These are phyloP conservation scores for Thozetella sp. DNA, from an alignment of 495 filamentous ascomycete genomes.

Conservation along the genomic window DNA sequence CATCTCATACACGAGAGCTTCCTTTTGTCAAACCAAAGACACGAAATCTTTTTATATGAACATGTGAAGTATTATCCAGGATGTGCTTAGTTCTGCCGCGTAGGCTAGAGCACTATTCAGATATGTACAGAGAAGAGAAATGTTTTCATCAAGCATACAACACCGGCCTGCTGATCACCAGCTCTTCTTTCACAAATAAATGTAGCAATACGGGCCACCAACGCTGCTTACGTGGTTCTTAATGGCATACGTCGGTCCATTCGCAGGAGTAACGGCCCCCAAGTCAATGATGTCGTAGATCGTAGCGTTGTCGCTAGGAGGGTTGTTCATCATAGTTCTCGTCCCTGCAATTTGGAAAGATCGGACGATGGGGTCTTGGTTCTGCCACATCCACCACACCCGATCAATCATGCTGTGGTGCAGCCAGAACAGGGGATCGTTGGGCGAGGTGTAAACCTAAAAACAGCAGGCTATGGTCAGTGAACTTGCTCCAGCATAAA, in stretches of 20 bases:
- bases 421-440: neutral
- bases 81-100: too few species aligned
- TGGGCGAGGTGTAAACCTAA: slow-evolving; percentile 2
- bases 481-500: too few species aligned
- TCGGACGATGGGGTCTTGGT: slow-evolving; percentile 3
- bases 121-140: too few species aligned
- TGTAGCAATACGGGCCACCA: slow-evolving; percentile 14
- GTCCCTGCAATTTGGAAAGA: slow-evolving; percentile 6
- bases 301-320: slow-evolving; percentile 11
- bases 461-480: too few species aligned
- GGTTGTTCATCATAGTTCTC: slow-evolving; percentile 10
- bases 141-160: too few species aligned
- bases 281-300: slow-evolving; percentile 13
- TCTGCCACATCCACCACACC: slow-evolving; percentile 1
- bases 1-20: too few species aligned
- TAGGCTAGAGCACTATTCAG: too few species aligned
- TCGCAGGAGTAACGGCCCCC: slow-evolving; percentile 3
- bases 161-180: too few species aligned
- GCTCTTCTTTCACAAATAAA: slow-evolving; percentile 13
- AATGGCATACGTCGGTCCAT: neutral
- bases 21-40: too few species aligned
- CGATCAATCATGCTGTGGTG: neutral
- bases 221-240: slow-evolving; percentile 2
- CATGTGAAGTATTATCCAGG: too few species aligned
- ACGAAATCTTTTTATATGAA: too few species aligned